Percentiles rank a stretch among this genome's conserved stretches.
Evolutionary conservation across 495 filamentous ascomycete species (phyloP).

Genomic region (Podospora bellae-mahoneyi): DNA sequence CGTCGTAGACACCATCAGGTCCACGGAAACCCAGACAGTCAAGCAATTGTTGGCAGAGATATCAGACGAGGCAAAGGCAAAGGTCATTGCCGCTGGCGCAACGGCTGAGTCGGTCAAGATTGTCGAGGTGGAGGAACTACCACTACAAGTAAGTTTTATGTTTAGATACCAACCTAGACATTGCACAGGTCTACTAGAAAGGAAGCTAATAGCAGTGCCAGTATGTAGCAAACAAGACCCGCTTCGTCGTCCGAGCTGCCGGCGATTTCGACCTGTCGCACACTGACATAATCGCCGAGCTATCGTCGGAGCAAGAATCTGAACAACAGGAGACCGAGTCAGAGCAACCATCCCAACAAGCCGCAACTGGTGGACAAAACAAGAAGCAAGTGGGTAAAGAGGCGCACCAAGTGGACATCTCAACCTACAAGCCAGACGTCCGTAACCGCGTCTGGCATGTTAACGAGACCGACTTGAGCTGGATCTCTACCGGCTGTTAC

Average conservation of each 20-base stretch:
- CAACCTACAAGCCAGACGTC: conserved; percentile 50
- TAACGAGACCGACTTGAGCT: conserved; percentile 53
- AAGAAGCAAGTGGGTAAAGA: background rate
- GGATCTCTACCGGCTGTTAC: conserved; percentile 57
- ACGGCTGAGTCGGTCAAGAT: conserved; percentile 25
- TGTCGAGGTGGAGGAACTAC: conserved; percentile 27
- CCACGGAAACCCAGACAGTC: conserved; percentile 29
- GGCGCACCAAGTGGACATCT: conserved; percentile 38
- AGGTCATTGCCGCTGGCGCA: conserved; percentile 45
- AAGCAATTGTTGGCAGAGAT: conserved; percentile 33
- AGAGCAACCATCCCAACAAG: too few species aligned
- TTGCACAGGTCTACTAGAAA: background rate
- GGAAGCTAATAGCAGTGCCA: conserved; percentile 10
- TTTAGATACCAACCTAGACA: background rate
- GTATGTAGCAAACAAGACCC: conserved; percentile 51
- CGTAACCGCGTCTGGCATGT: conserved; percentile 53
- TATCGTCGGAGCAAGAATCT: conserved; percentile 19
- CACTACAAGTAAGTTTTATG: conserved; percentile 21
- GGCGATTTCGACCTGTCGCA: conserved; percentile 50
- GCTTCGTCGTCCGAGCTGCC: conserved; percentile 49
- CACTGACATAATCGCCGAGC: conserved; percentile 27
- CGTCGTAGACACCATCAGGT: conserved; percentile 40
- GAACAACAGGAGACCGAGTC: conserved; percentile 21
- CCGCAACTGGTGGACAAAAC: background rate
- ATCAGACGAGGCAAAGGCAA: conserved; percentile 28